Evolutionary conservation across 257 asterid genomes (phyloP).

Genomic region (Phtheirospermum japonicum): DNA sequence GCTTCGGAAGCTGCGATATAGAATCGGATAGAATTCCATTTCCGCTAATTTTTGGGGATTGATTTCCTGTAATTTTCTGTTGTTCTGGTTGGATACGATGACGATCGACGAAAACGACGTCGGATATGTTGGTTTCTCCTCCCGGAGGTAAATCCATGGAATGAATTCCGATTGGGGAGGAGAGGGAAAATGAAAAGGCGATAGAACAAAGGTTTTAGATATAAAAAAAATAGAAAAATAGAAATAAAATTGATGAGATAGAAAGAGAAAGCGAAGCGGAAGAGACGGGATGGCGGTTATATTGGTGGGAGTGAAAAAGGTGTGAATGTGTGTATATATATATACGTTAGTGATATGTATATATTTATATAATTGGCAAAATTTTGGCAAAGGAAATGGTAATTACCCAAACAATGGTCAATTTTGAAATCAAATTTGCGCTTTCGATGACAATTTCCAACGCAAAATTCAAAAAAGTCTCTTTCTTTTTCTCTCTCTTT

Average conservation of each 20-base stretch:
- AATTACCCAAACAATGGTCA: not conserved
- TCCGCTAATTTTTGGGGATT: slow-evolving; percentile 7
- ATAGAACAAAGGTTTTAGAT: too few relatives aligned
- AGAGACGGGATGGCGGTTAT: slow-evolving; percentile 31
- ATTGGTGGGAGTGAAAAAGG: slow-evolving; percentile 21
- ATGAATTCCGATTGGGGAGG: too few relatives aligned
- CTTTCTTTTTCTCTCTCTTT: too few relatives aligned
- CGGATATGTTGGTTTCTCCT: slow-evolving; percentile 10
- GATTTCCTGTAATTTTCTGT: not conserved
- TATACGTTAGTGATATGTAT: too few relatives aligned
- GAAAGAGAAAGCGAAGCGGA: slow-evolving; percentile 14
- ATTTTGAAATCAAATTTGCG: too few relatives aligned
- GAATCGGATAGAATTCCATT: slow-evolving; percentile 5
- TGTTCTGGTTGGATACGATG: slow-evolving; percentile 1
- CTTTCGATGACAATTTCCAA: too few relatives aligned
- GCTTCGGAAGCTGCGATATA: too few relatives aligned
- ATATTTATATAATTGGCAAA: not conserved
- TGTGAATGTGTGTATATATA: too few relatives aligned
- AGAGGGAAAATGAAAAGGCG: too few relatives aligned
- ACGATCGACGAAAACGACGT: not conserved
- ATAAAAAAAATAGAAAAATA: too few relatives aligned
- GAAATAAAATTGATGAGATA: too few relatives aligned
- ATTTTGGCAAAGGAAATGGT: not conserved
- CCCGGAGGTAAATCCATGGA: not conserved
- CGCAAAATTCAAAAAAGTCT: too few relatives aligned